A percentile compares a stretch with the other conserved stretches of the same genome.
These are phyloP conservation scores for Kluyveromyces lactis DNA, from an alignment of 805 yeast species.

Conservation along the genomic window DNA sequence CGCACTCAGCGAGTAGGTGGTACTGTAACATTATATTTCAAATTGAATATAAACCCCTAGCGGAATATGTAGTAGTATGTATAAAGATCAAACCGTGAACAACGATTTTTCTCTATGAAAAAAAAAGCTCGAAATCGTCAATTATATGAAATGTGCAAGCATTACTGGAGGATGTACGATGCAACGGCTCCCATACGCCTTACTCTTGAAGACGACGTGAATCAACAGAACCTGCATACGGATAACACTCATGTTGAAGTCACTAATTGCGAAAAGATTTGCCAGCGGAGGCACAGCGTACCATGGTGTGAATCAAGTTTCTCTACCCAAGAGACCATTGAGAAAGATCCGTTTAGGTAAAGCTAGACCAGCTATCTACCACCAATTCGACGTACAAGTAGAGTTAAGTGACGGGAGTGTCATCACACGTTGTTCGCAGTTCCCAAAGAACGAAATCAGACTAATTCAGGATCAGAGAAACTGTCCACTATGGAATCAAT, in stretches of 20 bases:
- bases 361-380: slow-evolving; percentile 88
- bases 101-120: no score
- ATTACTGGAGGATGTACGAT: no score
- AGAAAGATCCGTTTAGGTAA: slow-evolving; percentile 69
- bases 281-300: slow-evolving; percentile 11
- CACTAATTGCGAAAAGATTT: slow-evolving; percentile 7
- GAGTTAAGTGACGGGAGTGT: slow-evolving; percentile 95
- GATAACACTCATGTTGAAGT: slow-evolving; percentile 7
- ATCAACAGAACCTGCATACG: background rate
- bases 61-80: no score
- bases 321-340: slow-evolving; percentile 46
- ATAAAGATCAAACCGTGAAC: no score
- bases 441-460: slow-evolving; percentile 78
- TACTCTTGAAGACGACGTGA: no score
- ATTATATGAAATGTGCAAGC: no score
- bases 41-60: no score
- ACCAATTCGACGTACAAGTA: slow-evolving; percentile 82
- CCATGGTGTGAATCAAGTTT: slow-evolving; percentile 17
- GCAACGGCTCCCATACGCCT: no score
- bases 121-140: no score
- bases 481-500: slow-evolving; percentile 81
- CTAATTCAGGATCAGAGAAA: slow-evolving; percentile 86
- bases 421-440: slow-evolving; percentile 70
- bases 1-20: no score
- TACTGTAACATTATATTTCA: no score